Percentiles rank a stretch among this genome's conserved stretches.
Conservation (phyloP, 139 green algal genomes). For the Spirogloea muscicola region DNA sequence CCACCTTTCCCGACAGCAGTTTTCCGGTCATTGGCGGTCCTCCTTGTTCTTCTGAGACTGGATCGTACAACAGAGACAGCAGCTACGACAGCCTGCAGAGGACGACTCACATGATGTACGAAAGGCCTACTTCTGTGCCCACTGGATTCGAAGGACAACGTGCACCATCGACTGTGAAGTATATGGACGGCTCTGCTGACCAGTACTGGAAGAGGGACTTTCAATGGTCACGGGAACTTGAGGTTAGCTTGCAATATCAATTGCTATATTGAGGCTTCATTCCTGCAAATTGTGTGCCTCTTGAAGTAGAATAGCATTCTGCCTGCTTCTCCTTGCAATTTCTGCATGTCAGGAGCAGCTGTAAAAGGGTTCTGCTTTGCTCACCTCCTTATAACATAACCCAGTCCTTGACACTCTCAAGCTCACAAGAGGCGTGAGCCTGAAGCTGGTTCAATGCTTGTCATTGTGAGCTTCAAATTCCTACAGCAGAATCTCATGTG, state of each 20-base stretch:
- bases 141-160: neutral
- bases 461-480: too few species aligned
- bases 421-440: too few species aligned
- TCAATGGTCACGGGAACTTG: slow-evolving; percentile 4
- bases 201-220: slow-evolving; percentile 10
- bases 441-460: too few species aligned
- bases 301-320: neutral
- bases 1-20: too few species aligned
- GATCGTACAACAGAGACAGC: neutral
- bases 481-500: neutral
- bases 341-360: neutral
- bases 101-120: neutral
- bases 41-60: neutral
- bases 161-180: slow-evolving; percentile 7
- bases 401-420: neutral
- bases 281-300: too few species aligned
- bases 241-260: neutral
- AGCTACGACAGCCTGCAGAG: neutral
- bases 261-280: neutral
- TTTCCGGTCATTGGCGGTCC: too few species aligned
- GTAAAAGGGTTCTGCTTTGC: neutral
- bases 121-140: neutral
- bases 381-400: neutral
- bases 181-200: neutral
- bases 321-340: neutral